Percentiles rank a stretch among this genome's conserved stretches.
phyloP scores from a whole-genome alignment of 2,329 filamentous ascomycete species.

The Penicillium sp. region DNA sequence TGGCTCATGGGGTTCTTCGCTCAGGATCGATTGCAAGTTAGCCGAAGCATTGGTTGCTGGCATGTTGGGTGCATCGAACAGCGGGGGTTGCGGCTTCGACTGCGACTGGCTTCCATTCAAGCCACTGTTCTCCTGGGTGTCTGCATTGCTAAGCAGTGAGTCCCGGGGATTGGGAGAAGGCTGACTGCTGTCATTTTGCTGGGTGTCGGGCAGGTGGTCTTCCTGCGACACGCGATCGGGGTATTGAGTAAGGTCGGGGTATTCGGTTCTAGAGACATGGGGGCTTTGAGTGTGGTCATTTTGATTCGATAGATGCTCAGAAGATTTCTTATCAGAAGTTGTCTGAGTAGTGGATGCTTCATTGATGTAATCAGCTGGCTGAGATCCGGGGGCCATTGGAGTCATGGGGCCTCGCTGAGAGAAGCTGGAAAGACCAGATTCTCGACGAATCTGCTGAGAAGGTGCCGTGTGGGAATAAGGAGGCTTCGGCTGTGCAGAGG shows the following conservation, averaged over 20 bases:
- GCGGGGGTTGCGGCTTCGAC: constrained; percentile 39
- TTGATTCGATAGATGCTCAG: constrained; percentile 68
- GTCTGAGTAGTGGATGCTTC: constrained; percentile 86
- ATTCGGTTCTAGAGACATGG: constrained; percentile 47
- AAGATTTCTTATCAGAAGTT: constrained; percentile 79
- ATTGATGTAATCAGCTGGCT: constrained; percentile 67
- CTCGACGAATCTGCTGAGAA: constrained; percentile 46
- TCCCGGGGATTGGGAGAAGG: constrained; percentile 32
- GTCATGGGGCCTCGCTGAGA: constrained; percentile 56
- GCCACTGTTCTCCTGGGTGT: constrained; percentile 30
- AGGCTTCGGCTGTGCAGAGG: constrained; percentile 50
- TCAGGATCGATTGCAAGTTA: constrained; percentile 36
- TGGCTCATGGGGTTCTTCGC: constrained; percentile 32
- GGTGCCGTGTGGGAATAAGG: constrained; percentile 49
- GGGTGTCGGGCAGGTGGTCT: constrained; percentile 65
- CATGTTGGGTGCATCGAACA: constrained; percentile 39
- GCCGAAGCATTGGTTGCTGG: constrained; percentile 24
- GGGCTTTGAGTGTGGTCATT: constrained; percentile 67
- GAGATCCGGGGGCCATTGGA: constrained; percentile 58
- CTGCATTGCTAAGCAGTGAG: constrained; percentile 22
- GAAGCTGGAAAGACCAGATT: constrained; percentile 48
- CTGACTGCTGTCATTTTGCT: constrained; percentile 49
- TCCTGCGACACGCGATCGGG: constrained; percentile 54
- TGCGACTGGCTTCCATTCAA: constrained; percentile 41
- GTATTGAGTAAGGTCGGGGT: constrained; percentile 56